A percentile compares a stretch with the other conserved stretches of the same genome.
These are phyloP conservation scores for Penicillium taxi DNA, from an alignment of 495 filamentous ascomycete genomes.

Conservation along the genomic window DNA sequence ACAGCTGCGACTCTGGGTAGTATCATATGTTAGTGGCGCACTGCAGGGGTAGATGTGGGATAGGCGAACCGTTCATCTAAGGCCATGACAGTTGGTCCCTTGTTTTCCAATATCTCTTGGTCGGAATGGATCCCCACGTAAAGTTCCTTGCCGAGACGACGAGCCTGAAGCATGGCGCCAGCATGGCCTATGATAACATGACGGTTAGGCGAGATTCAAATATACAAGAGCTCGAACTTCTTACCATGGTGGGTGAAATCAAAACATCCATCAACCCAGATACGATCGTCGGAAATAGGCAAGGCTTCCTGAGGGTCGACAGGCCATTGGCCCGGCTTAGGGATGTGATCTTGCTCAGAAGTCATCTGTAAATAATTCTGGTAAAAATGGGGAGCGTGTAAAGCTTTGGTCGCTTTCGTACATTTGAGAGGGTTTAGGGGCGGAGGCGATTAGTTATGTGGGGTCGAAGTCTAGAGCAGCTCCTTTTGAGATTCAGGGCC, in stretches of 20 bases:
- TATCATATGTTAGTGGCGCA: conserved; percentile 11
- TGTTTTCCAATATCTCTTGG: conserved; percentile 89
- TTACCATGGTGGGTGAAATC: conserved; percentile 96
- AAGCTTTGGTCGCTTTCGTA: too few relatives aligned
- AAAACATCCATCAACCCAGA: conserved; percentile 98
- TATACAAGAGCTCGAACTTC: conserved; percentile 4
- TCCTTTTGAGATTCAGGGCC: too few relatives aligned
- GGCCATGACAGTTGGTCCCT: conserved; percentile 96
- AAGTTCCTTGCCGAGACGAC: conserved; percentile 75
- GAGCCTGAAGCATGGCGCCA: conserved; percentile 91
- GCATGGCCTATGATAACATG: conserved; percentile 61
- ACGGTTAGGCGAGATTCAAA: background rate
- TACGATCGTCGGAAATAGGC: conserved; percentile 57
- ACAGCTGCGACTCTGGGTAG: conserved; percentile 61
- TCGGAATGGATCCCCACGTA: conserved; percentile 91
- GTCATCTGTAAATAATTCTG: too few relatives aligned
- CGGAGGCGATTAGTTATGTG: too few relatives aligned
- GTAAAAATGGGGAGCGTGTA: too few relatives aligned
- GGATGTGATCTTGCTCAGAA: conserved; percentile 33
- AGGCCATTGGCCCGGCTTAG: conserved; percentile 52
- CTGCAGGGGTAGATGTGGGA: background rate
- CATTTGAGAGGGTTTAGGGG: too few relatives aligned
- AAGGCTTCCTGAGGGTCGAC: conserved; percentile 58
- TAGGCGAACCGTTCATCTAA: conserved; percentile 67
- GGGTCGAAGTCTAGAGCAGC: too few relatives aligned